These are phyloP conservation scores for Ustilago bromivora DNA, from an alignment of 1,284 basidiomycete genomes.

Conservation along the genomic window DNA sequence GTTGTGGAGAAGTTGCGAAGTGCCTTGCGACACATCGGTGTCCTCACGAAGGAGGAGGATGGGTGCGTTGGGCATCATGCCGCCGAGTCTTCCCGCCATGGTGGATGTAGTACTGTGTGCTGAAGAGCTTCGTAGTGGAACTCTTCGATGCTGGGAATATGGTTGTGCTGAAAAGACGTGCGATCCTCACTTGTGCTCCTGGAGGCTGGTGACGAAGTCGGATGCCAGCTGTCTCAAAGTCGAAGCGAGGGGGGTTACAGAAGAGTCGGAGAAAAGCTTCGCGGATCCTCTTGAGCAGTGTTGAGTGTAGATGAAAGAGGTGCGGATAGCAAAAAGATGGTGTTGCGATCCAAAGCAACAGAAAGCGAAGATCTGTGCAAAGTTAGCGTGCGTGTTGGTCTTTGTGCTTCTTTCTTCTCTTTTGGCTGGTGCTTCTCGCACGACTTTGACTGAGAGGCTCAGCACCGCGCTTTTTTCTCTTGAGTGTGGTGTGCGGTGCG, in stretches of 20 bases:
- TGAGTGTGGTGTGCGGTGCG: constrained; percentile 1
- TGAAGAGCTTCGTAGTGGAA: not conserved
- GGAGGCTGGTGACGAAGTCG: not conserved
- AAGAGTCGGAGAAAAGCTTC: not conserved
- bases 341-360: not conserved
- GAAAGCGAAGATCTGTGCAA: constrained; percentile 4
- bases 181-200: not conserved
- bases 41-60: constrained; percentile 75
- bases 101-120: not conserved
- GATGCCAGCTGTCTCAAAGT: not conserved
- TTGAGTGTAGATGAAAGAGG: not conserved
- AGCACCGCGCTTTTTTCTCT: constrained; percentile 5
- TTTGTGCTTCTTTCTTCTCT: constrained; percentile 30
- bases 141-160: constrained; percentile 2
- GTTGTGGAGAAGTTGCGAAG: constrained; percentile 91
- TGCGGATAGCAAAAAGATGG: constrained; percentile 11
- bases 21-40: constrained; percentile 96
- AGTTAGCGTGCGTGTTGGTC: constrained; percentile 33
- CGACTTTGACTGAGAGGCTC: constrained; percentile 24
- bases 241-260: not conserved
- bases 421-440: constrained; percentile 25
- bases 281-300: not conserved
- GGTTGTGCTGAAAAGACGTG: not conserved
- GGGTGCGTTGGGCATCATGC: constrained; percentile 63
- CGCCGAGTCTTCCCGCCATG: constrained; percentile 54